Percentiles rank a stretch among this genome's conserved stretches.
These are phyloP conservation scores for Ganoderma lucidum DNA, from an alignment of 1,284 basidiomycete species.

Conservation along the genomic window DNA sequence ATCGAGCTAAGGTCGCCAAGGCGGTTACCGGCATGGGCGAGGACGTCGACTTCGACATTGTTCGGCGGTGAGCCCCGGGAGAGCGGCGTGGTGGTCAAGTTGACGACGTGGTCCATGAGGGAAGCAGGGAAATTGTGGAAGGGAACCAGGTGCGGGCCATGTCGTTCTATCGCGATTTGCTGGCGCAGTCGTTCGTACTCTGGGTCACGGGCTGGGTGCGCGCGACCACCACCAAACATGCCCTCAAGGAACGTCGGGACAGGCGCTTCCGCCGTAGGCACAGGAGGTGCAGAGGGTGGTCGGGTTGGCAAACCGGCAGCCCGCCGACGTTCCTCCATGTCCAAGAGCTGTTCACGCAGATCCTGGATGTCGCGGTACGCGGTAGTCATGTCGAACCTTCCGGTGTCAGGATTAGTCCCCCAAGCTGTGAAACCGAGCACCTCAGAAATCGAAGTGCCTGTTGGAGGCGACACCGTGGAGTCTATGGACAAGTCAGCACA, in stretches of 20 bases:
- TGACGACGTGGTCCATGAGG: not conserved
- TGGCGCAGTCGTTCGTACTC: not conserved
- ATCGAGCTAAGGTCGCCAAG: not conserved
- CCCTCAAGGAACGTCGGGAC: not conserved
- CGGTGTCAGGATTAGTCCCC: conserved; percentile 15
- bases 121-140: not conserved
- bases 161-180: not conserved
- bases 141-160: not conserved
- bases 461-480: not conserved
- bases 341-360: conserved; percentile 15
- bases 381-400: conserved; percentile 8
- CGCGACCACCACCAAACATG: not conserved
- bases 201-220: not conserved
- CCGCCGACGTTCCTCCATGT: conserved; percentile 7
- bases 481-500: not conserved
- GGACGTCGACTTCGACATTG: not conserved
- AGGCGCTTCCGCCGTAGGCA: not conserved
- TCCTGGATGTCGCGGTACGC: conserved; percentile 15
- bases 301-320: conserved; percentile 8
- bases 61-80: conserved; percentile 5
- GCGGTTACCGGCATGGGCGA: not conserved
- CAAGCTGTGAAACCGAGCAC: conserved; percentile 13
- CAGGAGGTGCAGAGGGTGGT: conserved; percentile 19
- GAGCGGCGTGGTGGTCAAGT: not conserved
- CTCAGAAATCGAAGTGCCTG: not conserved